Percentiles rank a stretch among this genome's conserved stretches.
Evolutionary conservation across 2,329 filamentous ascomycete genomes (phyloP).

Genomic region (Sclerotinia nivalis): DNA sequence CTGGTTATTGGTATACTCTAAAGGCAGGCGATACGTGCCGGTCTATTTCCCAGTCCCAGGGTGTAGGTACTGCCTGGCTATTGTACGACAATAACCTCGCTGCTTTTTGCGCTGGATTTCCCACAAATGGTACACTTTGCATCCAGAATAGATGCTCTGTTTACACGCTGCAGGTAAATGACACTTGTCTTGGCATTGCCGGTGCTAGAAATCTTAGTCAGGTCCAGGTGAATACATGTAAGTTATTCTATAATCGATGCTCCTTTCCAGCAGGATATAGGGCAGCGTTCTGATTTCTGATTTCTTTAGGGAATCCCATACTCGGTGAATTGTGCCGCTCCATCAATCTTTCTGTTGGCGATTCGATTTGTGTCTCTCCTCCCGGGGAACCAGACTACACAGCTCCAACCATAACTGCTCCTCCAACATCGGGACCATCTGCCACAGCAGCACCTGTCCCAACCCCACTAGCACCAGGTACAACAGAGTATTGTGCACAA

Average conservation of each 20-base stretch:
- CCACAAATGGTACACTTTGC: constrained; percentile 1
- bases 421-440: not conserved
- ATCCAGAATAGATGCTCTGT: not conserved
- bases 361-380: not conserved
- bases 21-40: not conserved
- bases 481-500: not conserved
- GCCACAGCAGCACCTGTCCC: not conserved
- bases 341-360: not conserved
- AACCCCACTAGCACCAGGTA: not conserved
- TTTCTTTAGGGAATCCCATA: not conserved
- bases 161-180: not conserved
- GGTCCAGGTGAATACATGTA: not conserved
- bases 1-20: not conserved
- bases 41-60: not conserved
- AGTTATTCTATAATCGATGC: no score
- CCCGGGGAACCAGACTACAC: not conserved
- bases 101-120: constrained; percentile 11
- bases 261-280: no score
- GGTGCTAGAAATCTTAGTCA: not conserved
- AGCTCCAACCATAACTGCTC: not conserved
- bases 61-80: constrained; percentile 8
- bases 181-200: not conserved
- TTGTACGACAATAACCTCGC: not conserved
- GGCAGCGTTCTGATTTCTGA: no score
- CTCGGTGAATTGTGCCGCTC: not conserved